Percentiles rank a stretch among this genome's conserved stretches.
Conservation (phyloP, 2,329 filamentous ascomycete species). For the Colletotrichum sansevieriae region DNA sequence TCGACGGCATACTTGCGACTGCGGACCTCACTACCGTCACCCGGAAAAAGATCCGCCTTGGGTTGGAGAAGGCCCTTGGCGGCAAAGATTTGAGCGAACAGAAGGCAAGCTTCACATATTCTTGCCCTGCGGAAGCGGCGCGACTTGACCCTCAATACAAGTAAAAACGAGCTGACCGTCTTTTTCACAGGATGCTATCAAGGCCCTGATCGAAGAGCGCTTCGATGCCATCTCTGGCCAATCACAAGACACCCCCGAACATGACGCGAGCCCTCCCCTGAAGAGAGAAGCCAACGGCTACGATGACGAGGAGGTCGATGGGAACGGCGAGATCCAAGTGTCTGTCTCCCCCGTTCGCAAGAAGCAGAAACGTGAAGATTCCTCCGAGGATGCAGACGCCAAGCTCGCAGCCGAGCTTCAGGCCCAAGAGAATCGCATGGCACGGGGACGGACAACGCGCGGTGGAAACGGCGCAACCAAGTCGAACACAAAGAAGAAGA, state of each 20-base stretch:
- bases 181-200: conserved; percentile 71
- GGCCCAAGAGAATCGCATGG: conserved; percentile 86
- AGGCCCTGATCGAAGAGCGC: conserved; percentile 77
- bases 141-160: background rate
- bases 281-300: conserved; percentile 53
- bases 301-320: conserved; percentile 52
- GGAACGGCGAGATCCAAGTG: conserved; percentile 60
- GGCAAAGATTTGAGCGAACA: conserved; percentile 70
- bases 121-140: background rate
- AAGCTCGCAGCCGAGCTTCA: conserved; percentile 89
- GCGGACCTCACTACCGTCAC: conserved; percentile 74
- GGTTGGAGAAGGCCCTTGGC: conserved; percentile 66
- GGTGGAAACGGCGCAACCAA: conserved; percentile 73
- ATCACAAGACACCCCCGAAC: conserved; percentile 39
- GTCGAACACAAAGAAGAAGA: conserved; percentile 69
- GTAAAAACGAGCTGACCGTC: conserved; percentile 7
- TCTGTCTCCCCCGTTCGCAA: conserved; percentile 66
- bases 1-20: conserved; percentile 70
- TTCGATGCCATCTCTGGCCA: conserved; percentile 74
- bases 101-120: conserved; percentile 59
- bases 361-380: conserved; percentile 75
- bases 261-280: conserved; percentile 49
- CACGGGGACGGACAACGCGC: conserved; percentile 78
- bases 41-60: conserved; percentile 72
- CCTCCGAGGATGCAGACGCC: conserved; percentile 82